Conservation (phyloP, 306 rosid genomes). For the Cucurbita moschata region DNA sequence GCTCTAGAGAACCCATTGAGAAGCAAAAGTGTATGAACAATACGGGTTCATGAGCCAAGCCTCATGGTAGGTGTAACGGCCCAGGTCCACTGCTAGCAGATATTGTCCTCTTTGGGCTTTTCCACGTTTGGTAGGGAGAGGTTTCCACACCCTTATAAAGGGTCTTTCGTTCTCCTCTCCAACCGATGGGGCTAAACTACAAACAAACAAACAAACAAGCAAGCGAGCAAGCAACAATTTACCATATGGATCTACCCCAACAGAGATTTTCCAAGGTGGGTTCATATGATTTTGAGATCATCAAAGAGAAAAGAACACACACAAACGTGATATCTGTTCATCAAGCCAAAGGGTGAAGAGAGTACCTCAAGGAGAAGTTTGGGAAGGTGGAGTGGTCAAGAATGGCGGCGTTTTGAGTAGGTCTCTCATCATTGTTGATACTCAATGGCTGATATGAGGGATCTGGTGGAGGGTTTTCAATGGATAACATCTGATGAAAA, state of each 20-base stretch:
- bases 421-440: conserved; percentile 11
- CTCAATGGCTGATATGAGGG: conserved; percentile 25
- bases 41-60: conserved; percentile 20
- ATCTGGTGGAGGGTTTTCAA: conserved; percentile 44
- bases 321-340: background rate
- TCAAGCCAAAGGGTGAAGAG: background rate
- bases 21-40: conserved; percentile 4
- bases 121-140: no score
- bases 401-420: conserved; percentile 20
- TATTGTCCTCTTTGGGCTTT: no score
- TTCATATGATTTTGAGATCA: background rate
- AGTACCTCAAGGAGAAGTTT: conserved; percentile 43
- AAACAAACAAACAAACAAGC: background rate
- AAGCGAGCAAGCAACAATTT: conserved; percentile 18
- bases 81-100: no score
- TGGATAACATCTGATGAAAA: conserved; percentile 61
- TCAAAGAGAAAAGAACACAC: background rate
- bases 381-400: conserved; percentile 16
- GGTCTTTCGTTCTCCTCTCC: no score
- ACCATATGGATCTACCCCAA: conserved; percentile 26
- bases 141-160: no score
- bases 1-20: background rate
- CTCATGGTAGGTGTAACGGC: conserved; percentile 1
- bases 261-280: conserved; percentile 4
- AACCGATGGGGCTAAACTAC: conserved; percentile 6